Conservation (phyloP, 768 basidiomycete genomes). For the Dacryopinax spathularia region DNA sequence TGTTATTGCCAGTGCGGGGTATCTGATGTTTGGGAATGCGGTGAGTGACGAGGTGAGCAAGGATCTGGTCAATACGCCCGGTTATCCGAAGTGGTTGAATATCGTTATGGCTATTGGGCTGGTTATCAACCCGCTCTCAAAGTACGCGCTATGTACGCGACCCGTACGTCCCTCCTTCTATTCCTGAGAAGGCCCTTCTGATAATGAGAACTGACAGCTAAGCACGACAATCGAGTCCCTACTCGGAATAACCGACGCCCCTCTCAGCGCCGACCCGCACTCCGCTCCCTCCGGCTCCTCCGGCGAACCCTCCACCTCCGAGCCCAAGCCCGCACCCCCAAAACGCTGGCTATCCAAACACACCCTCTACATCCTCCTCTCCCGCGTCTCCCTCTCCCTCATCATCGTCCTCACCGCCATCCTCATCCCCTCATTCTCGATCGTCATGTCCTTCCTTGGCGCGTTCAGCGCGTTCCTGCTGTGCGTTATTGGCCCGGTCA, state of each 20-base stretch:
- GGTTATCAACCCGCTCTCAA: slow-evolving; percentile 68
- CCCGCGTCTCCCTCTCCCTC: slow-evolving; percentile 44
- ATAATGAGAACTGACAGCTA: slow-evolving; percentile 32
- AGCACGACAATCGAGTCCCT: slow-evolving; percentile 70
- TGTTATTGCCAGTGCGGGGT: slow-evolving; percentile 65
- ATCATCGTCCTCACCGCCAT: slow-evolving; percentile 58
- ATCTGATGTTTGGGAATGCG: slow-evolving; percentile 73
- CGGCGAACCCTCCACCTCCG: slow-evolving; percentile 12
- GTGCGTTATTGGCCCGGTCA: slow-evolving; percentile 62
- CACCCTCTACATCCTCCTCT: slow-evolving; percentile 26
- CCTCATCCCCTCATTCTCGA: slow-evolving; percentile 61
- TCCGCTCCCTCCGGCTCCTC: background rate
- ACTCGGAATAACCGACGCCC: slow-evolving; percentile 45
- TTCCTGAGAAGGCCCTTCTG: background rate
- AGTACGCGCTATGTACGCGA: slow-evolving; percentile 72
- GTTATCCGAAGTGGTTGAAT: slow-evolving; percentile 60
- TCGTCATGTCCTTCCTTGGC: slow-evolving; percentile 80
- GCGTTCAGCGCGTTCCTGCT: slow-evolving; percentile 70
- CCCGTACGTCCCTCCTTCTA: slow-evolving; percentile 38
- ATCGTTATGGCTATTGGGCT: slow-evolving; percentile 71
- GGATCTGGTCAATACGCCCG: slow-evolving; percentile 57
- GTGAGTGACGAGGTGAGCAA: slow-evolving; percentile 80
- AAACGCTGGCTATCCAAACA: slow-evolving; percentile 8
- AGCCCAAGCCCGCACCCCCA: slow-evolving; percentile 5
- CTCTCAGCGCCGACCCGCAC: slow-evolving; percentile 13